Base-by-base conservation (phyloP, 1,284 basidiomycete genomes). In the Sanghuangporus weigelae region DNA sequence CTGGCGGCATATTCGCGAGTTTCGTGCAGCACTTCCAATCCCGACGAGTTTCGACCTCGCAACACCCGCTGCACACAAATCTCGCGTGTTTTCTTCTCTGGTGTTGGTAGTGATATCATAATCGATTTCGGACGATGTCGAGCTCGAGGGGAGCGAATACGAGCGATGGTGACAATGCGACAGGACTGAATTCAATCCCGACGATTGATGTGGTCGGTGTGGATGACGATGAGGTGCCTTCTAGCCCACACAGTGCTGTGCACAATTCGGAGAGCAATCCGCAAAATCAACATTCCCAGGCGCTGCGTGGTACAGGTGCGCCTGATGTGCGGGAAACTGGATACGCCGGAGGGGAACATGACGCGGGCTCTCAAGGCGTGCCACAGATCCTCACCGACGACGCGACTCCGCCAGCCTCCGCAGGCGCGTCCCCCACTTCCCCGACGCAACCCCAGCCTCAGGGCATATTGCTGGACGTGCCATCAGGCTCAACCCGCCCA, bases 391-490 rank as follows among this genome's bases (percentile, higher is more conserved):
- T 57, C 35, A 51, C 61, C 39, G 54, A 57, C 61, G 56, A 63
- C 19, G 48, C 54, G 23, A 36, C 61, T 12, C 39, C 53, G 54
- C 46, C 44, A 39, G 54, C 46, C 39, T 42, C 54, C 14, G 57
- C 44, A 19, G 57, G 44, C 35, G 57, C 44, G 44, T 19, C 16
- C 7, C 21, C 44, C 2, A 16, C 10, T n/a, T 48, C 62, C 23
- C 48, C 57, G 23, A 48, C 61, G 14, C 54, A 42, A 11, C 8
- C 39, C 46, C 60, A 62, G 26, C 62, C 57, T 7, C 62, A 36
- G 16, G 62, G 62, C 7, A 63, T 63, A 7, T 39, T 63, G 38
- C 48, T 64, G 54, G 63, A 61, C 23, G 63, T 64, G 12, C 63
- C 63, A 21, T 57, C 63, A 12, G 21, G 44, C 21, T 14, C 44